These are phyloP conservation scores for Pseudocercospora macadamiae DNA, from an alignment of 2,329 filamentous ascomycete species.

Conservation along the genomic window DNA sequence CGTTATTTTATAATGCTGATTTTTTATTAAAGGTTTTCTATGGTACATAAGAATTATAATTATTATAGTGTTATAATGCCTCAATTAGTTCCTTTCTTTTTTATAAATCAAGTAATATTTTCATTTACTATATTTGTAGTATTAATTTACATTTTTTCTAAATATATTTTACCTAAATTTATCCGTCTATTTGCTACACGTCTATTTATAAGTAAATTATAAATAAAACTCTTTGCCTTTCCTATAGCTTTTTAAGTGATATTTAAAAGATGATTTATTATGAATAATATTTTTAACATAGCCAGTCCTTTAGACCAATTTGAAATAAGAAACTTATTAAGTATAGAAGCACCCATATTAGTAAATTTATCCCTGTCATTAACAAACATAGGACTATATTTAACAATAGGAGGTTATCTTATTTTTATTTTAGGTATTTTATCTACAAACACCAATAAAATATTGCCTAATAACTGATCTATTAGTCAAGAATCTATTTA, in stretches of 20 bases:
- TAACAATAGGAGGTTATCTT: slow-evolving; percentile 40
- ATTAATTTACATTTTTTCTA: slow-evolving; percentile 31
- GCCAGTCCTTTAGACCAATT: slow-evolving; percentile 33
- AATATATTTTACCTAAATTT: slow-evolving; percentile 33
- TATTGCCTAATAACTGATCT: slow-evolving; percentile 42
- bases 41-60: slow-evolving; percentile 14
- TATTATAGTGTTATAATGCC: slow-evolving; percentile 26
- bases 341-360: slow-evolving; percentile 42
- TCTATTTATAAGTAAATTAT: slow-evolving; percentile 33
- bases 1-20: too few relatives aligned
- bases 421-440: slow-evolving; percentile 41
- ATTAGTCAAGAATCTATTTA: slow-evolving; percentile 42
- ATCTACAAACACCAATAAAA: slow-evolving; percentile 42
- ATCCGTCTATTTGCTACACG: slow-evolving; percentile 33
- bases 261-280: neutral
- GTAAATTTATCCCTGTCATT: slow-evolving; percentile 44
- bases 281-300: slow-evolving; percentile 21
- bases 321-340: slow-evolving; percentile 19
- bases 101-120: slow-evolving; percentile 32
- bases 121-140: slow-evolving; percentile 30
- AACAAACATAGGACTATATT: slow-evolving; percentile 45
- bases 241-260: neutral
- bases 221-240: neutral
- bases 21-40: slow-evolving; percentile 13
- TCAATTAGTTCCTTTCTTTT: slow-evolving; percentile 32